Conservation (phyloP, 2,329 filamentous ascomycete genomes). For the Aspergillus fructus region DNA sequence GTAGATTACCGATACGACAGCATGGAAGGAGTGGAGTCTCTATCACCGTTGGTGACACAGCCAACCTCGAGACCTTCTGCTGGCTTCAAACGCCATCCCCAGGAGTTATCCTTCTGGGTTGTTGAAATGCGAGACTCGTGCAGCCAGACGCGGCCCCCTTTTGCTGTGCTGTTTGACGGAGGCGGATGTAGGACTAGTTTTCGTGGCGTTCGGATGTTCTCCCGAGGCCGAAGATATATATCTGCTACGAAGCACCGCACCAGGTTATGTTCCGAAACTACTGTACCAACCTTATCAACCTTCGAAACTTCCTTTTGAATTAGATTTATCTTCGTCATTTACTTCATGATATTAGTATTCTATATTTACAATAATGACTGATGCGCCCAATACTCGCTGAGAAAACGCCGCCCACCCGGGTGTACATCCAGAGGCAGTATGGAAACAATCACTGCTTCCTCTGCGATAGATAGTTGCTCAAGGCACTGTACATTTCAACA, state of each 20-base stretch:
- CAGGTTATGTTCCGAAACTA: not conserved
- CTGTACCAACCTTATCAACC: not conserved
- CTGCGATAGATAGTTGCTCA: not conserved
- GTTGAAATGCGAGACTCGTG: not conserved
- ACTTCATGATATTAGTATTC: not conserved
- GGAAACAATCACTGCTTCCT: not conserved
- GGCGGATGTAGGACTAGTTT: not conserved
- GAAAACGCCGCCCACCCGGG: not conserved
- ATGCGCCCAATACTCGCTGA: not conserved
- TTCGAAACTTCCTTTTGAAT: not conserved
- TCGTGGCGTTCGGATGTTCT: not conserved
- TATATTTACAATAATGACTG: not conserved
- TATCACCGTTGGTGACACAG: not conserved
- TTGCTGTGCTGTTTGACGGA: not conserved
- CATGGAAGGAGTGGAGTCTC: not conserved
- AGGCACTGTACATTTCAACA: not conserved
- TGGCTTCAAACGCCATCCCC: not conserved
- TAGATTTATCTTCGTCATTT: not conserved
- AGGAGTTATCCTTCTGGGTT: not conserved
- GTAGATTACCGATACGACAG: not conserved
- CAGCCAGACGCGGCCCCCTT: not conserved
- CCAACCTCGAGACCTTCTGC: not conserved
- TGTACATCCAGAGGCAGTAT: not conserved
- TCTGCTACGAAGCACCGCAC: not conserved
- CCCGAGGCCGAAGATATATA: not conserved